phyloP scores from a whole-genome alignment of 2,329 filamentous ascomycete species.

The Talaromyces rugulosus region DNA sequence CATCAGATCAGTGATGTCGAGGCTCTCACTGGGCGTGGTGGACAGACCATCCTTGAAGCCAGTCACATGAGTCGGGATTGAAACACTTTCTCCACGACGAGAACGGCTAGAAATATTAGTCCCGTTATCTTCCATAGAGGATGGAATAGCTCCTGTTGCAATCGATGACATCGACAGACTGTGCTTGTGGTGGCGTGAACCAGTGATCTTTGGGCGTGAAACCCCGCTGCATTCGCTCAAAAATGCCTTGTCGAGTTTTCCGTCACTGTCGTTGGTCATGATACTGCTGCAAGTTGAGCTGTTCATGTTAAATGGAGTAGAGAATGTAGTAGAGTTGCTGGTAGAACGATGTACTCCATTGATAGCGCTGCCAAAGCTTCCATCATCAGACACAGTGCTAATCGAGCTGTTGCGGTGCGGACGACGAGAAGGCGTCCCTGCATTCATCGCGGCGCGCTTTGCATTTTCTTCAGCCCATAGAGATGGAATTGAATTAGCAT shows the following conservation, averaged over 20 bases:
- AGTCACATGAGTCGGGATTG: not conserved
- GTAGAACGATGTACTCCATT: not conserved
- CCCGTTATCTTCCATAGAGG: not conserved
- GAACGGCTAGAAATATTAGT: not conserved
- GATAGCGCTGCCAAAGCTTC: not conserved
- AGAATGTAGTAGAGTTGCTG: constrained; percentile 8
- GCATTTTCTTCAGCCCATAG: constrained; percentile 2
- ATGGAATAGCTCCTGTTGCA: not conserved
- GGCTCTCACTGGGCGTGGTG: not conserved
- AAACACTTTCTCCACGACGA: constrained; percentile 11
- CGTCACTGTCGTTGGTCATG: not conserved
- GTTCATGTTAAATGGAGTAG: constrained; percentile 1
- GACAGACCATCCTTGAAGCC: not conserved
- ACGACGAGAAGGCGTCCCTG: not conserved
- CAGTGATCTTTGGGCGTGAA: not conserved
- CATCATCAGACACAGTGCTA: constrained; percentile 5
- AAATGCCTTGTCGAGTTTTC: not conserved
- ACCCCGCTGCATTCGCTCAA: not conserved
- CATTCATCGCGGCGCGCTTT: not conserved
- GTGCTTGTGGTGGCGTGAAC: constrained; percentile 8
- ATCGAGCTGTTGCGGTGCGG: not conserved
- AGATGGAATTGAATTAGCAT: not conserved
- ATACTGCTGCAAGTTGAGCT: constrained; percentile 7
- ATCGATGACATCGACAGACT: constrained; percentile 10
- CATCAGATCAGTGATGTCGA: constrained; percentile 7